phyloP scores from a whole-genome alignment of 495 filamentous ascomycete species.

The Daldinia decipiens region DNA sequence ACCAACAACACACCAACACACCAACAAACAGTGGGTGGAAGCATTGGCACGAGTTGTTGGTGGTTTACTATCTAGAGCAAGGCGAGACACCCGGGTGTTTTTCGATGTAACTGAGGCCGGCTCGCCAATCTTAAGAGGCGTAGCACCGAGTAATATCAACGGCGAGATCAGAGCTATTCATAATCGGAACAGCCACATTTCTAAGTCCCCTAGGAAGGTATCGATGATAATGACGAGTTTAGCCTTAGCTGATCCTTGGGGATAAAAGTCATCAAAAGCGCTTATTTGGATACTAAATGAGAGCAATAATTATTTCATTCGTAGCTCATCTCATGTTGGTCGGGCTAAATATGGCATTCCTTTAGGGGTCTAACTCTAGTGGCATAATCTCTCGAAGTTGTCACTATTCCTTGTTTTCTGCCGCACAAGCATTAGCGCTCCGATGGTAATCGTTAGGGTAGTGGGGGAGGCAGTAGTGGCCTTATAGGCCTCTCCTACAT shows the following conservation, averaged over 20 bases:
- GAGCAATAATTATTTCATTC: constrained; percentile 11
- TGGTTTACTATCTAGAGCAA: constrained; percentile 7
- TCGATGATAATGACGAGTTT: not conserved
- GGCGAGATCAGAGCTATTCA: constrained; percentile 4
- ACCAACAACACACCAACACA: not conserved
- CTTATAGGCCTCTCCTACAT: constrained; percentile 22
- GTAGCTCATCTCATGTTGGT: not conserved
- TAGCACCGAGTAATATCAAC: not conserved
- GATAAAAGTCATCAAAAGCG: constrained; percentile 14
- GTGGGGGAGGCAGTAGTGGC: constrained; percentile 25
- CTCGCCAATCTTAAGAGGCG: not conserved
- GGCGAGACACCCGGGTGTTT: not conserved
- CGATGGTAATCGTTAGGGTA: constrained; percentile 4
- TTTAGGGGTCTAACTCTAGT: not conserved
- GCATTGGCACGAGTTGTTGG: not conserved
- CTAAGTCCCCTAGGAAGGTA: not conserved
- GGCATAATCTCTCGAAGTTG: constrained; percentile 7
- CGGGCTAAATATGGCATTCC: not conserved
- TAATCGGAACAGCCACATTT: constrained; percentile 16
- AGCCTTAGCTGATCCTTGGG: constrained; percentile 16
- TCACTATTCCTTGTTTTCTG: constrained; percentile 20
- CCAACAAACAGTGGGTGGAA: not conserved
- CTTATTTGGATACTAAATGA: constrained; percentile 27
- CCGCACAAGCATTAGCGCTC: constrained; percentile 22
- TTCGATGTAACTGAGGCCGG: constrained; percentile 5